Percentiles rank a stretch among this genome's conserved stretches.
Evolutionary conservation across 2,329 filamentous ascomycete species (phyloP).

Genomic region (Aspergillus sp.): DNA sequence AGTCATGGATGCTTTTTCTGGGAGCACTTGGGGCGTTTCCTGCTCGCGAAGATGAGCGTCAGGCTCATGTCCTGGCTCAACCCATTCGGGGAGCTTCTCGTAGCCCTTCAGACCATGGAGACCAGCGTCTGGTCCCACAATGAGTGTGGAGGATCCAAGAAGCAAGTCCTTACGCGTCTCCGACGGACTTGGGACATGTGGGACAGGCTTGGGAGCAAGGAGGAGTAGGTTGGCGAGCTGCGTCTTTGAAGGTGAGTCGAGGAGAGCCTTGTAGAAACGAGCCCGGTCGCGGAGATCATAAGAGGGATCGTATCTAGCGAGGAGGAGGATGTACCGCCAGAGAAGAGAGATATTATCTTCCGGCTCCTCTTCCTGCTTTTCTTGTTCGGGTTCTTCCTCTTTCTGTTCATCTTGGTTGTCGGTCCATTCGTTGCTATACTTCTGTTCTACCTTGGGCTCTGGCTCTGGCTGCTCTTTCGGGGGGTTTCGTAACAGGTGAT

Average conservation of each 20-base stretch:
- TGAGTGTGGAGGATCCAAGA: slow-evolving; percentile 79
- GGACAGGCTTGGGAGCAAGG: slow-evolving; percentile 88
- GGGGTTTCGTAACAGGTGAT: slow-evolving; percentile 63
- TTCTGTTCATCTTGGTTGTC: slow-evolving; percentile 22
- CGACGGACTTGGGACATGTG: slow-evolving; percentile 83
- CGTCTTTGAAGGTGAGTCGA: slow-evolving; percentile 67
- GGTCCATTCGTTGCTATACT: slow-evolving; percentile 30
- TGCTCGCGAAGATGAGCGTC: slow-evolving; percentile 67
- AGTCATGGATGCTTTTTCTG: slow-evolving; percentile 27
- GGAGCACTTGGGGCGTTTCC: slow-evolving; percentile 33
- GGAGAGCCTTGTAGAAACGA: slow-evolving; percentile 78
- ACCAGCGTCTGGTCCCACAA: slow-evolving; percentile 72
- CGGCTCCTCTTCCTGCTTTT: slow-evolving; percentile 23
- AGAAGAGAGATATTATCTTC: slow-evolving; percentile 67
- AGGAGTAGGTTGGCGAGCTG: slow-evolving; percentile 88
- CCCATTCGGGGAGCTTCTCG: slow-evolving; percentile 77
- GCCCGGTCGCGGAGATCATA: slow-evolving; percentile 92
- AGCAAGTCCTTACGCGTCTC: slow-evolving; percentile 73
- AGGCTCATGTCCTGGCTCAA: slow-evolving; percentile 72
- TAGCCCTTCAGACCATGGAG: slow-evolving; percentile 74
- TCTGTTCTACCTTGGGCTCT: slow-evolving; percentile 16
- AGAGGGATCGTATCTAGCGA: slow-evolving; percentile 88
- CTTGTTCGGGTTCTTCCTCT: slow-evolving; percentile 23
- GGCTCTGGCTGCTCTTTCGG: slow-evolving; percentile 16
- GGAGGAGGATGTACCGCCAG: slow-evolving; percentile 78